A percentile compares a stretch with the other conserved stretches of the same genome.
phyloP scores from a whole-genome alignment of 192 early-diverging fungal genomes.

The Coemansia sp. region DNA sequence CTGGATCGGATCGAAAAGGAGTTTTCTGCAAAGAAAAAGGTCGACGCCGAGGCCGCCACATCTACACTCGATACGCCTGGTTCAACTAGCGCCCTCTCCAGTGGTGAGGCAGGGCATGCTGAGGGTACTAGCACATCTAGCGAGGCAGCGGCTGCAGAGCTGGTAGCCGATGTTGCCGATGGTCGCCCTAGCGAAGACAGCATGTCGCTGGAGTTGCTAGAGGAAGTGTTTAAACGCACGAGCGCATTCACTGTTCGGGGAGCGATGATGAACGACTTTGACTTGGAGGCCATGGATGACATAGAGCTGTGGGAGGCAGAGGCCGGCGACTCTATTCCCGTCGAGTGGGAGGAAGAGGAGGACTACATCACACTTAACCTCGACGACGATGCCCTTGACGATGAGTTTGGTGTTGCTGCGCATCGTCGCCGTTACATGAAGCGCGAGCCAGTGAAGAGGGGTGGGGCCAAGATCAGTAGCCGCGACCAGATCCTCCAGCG shows the following conservation, averaged over 20 bases:
- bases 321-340: constrained; percentile 69
- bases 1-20: constrained; percentile 88
- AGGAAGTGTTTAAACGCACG: constrained; percentile 90
- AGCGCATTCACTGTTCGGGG: constrained; percentile 75
- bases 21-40: constrained; percentile 59
- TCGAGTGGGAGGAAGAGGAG: constrained; percentile 82
- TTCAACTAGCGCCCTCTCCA: constrained; percentile 4
- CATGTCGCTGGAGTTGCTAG: constrained; percentile 77
- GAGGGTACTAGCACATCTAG: not conserved
- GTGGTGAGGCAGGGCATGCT: not conserved
- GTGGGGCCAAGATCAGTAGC: constrained; percentile 57
- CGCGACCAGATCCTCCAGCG: constrained; percentile 74
- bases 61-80: constrained; percentile 16
- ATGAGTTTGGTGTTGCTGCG: constrained; percentile 64
- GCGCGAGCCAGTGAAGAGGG: constrained; percentile 43
- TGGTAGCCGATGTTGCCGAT: constrained; percentile 9
- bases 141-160: constrained; percentile 6
- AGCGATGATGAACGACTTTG: constrained; percentile 53
- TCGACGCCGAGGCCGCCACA: constrained; percentile 13
- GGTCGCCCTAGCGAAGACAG: constrained; percentile 28
- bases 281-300: constrained; percentile 56
- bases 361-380: constrained; percentile 59
- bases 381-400: constrained; percentile 80
- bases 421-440: constrained; percentile 50
- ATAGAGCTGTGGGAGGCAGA: constrained; percentile 82